Percentiles rank a stretch among this genome's conserved stretches.
These are phyloP conservation scores for Heliamphora exappendiculata DNA, from an alignment of 148 eudicot species.

Conservation along the genomic window DNA sequence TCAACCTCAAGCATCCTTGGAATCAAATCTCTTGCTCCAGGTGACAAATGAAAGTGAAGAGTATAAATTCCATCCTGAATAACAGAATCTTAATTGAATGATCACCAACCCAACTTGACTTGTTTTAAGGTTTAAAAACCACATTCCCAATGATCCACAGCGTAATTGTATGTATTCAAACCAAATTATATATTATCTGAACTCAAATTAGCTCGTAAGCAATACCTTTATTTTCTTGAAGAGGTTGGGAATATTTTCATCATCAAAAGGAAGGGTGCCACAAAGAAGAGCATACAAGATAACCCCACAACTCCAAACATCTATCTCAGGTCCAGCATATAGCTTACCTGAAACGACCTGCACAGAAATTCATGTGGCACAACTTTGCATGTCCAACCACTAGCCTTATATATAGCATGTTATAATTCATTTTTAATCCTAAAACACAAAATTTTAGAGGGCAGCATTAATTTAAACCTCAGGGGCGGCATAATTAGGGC, in stretches of 20 bases:
- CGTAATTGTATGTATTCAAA: background rate
- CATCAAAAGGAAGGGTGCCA: slow-evolving; percentile 44
- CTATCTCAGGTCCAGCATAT: slow-evolving; percentile 42
- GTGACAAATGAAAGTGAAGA: slow-evolving; percentile 32
- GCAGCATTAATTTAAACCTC: slow-evolving; percentile 21
- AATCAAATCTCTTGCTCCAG: slow-evolving; percentile 39
- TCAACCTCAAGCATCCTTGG: slow-evolving; percentile 38
- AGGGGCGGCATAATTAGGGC: slow-evolving; percentile 46
- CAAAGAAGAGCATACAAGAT: slow-evolving; percentile 39
- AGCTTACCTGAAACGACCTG: slow-evolving; percentile 35
- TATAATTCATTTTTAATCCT: background rate
- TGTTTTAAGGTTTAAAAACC: slow-evolving; percentile 4
- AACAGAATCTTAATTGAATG: slow-evolving; percentile 5
- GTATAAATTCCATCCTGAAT: slow-evolving; percentile 32
- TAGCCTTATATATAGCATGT: background rate
- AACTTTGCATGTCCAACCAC: background rate
- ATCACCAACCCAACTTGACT: background rate
- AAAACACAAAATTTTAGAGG: background rate
- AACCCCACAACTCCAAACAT: slow-evolving; percentile 45
- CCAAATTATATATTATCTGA: background rate
- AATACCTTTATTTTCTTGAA: slow-evolving; percentile 39
- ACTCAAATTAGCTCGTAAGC: background rate
- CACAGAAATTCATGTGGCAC: slow-evolving; percentile 2
- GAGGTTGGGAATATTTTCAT: slow-evolving; percentile 36
- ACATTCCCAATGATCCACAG: background rate